Base-by-base conservation (phyloP, 257 asterid genomes). In the Sherardia arvensis region DNA sequence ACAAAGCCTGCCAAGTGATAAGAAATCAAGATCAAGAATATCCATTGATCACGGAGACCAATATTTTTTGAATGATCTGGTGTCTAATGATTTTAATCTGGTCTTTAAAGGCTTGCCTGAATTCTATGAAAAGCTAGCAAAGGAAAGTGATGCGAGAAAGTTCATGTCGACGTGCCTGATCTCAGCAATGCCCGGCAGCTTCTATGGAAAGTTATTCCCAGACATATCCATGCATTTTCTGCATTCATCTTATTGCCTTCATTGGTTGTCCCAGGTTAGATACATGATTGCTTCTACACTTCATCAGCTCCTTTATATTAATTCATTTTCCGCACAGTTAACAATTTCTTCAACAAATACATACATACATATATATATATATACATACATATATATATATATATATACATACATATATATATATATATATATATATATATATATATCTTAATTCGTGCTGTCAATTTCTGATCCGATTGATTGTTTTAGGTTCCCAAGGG, bases 181-280 rank as follows among this genome's bases (percentile, higher is more conserved):
- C 27, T 20, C 62, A 0, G 74, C 64, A 0, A 47, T 54, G 64
- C 74, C 65, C 0, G 74, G 74, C 5, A 62, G 64, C 28, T 69
- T 62, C 59, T 62, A 62, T 21, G 69, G 69, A 2, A 38, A 62
- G 47, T 63, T 69, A 10, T 62, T 62, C 12, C 65, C 74, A 0
- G 11, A 40, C 2, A 1, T n/a, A 1, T 62, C 60, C 21, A 45
- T 70, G 9, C 69, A 70, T 56, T 63, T 70, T 56, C 0, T 70
- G 1, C 53, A 63, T 48, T 70, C 74, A 9, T 70, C 65, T 64
- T 70, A 64, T 43, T 21, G 74, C 21, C 65, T 70, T n/a, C 74
- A 70, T 3, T 55, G 59, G 53, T 22, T 70, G 15, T 70, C 74
- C 32, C 66, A 63, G 69, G 74, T 69, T 22, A 21, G 71, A 12